Evolutionary conservation across 331 rosid genomes (phyloP).

Genomic region (Pyracantha coccinea): DNA sequence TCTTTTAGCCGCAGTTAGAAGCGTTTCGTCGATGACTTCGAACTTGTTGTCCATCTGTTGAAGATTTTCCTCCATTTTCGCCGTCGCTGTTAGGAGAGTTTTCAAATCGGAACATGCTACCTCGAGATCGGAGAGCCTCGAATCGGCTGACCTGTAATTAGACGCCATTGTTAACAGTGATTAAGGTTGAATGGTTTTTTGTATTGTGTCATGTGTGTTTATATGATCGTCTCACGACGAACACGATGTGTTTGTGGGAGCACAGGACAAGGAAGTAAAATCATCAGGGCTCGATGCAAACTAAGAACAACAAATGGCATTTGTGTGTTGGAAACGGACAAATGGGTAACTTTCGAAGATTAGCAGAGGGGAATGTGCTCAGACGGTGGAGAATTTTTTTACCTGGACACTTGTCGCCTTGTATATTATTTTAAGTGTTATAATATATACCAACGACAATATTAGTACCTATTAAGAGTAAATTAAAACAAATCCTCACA

Average conservation of each 20-base stretch:
- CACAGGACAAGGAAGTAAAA: constrained; percentile 17
- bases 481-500: too few relatives aligned
- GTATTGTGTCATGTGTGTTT: neutral
- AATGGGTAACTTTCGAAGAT: constrained; percentile 12
- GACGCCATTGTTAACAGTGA: constrained; percentile 22
- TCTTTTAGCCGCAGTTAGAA: constrained; percentile 42
- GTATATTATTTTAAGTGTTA: too few relatives aligned
- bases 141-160: constrained; percentile 2
- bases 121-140: constrained; percentile 29
- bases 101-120: constrained; percentile 52
- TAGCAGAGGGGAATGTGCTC: constrained; percentile 3
- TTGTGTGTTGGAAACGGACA: constrained; percentile 23
- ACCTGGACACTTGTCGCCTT: too few relatives aligned
- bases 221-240: neutral
- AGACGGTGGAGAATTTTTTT: constrained; percentile 24
- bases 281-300: constrained; percentile 36
- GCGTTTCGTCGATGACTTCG: constrained; percentile 34
- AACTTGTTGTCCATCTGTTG: constrained; percentile 41
- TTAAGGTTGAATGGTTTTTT: neutral
- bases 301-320: constrained; percentile 65
- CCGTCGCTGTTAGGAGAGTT: constrained; percentile 35
- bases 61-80: constrained; percentile 32
- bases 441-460: too few relatives aligned
- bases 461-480: too few relatives aligned
- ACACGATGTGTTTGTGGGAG: constrained; percentile 3